Evolutionary conservation across 116 monocot genomes (phyloP).

Genomic region (Dioscorea cayenensis): DNA sequence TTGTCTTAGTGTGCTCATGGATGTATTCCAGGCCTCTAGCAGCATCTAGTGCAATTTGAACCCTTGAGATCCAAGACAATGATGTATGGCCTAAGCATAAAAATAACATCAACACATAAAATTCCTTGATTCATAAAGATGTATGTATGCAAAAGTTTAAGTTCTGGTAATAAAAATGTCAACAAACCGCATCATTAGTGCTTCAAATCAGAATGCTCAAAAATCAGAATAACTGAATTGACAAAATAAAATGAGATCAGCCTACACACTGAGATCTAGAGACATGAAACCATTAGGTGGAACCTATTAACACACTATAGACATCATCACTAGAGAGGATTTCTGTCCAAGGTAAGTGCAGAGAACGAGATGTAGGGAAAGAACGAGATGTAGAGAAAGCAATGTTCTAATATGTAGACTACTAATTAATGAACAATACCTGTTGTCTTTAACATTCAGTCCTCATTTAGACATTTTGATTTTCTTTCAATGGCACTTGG

Average conservation of each 20-base stretch:
- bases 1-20: slow-evolving; percentile 92
- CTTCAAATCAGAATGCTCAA: background rate
- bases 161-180: background rate
- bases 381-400: too few species aligned
- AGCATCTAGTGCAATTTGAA: slow-evolving; percentile 88
- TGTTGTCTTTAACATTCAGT: too few species aligned
- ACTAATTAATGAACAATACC: too few species aligned
- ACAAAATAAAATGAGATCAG: background rate
- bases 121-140: background rate
- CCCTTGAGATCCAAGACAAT: slow-evolving; percentile 90
- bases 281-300: too few species aligned
- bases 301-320: too few species aligned
- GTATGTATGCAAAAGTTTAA: background rate
- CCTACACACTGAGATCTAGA: background rate
- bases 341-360: too few species aligned
- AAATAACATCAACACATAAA: background rate
- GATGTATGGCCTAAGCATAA: slow-evolving; percentile 62
- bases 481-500: too few species aligned
- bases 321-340: too few species aligned
- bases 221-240: background rate
- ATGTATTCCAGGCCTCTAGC: slow-evolving; percentile 95
- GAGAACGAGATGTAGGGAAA: too few species aligned
- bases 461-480: too few species aligned
- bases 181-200: background rate
- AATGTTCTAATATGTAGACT: too few species aligned